Evolutionary conservation across 805 yeast genomes (phyloP), one percentile per base, ranked within the genome.

Genomic region (Lachancea nothofagi): DNA sequence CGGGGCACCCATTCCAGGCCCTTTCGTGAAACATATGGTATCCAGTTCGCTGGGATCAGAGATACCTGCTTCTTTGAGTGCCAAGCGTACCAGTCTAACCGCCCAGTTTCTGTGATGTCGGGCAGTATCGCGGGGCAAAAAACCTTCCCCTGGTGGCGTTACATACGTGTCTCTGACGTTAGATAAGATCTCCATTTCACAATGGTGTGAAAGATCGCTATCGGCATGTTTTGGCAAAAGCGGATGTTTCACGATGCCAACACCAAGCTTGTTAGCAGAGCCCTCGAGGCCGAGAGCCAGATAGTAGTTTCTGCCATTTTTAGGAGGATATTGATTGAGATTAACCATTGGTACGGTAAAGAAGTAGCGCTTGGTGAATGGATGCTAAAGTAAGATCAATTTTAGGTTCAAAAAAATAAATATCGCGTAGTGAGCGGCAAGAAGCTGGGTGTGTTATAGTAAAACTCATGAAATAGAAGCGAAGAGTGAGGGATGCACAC

Each of bases 1-100:
- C 0, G 99, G 99, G 1, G 97, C 97, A 2, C 99, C 99, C 97
- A 93, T 93, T 1, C 99, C 99, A 0, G 98, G 99, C 4, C 98
- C 98, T 62, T 84, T 94, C 1, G 98, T 93, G 60, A 93, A 93
- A 60, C 96, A 87, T 35, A 93, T 83, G 36, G 84, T 80, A 61
- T 83, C 89, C 5, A 82, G 54, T 33, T 83, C 83, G 1, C 47
- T 25, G 2, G 61, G 60, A 9, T 66, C 64, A 1, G 52, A 49
- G 5, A 86, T 53, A 0, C 64, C 60, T 1, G 94, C 81, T 29
- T 80, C 89, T 2, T 59, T 58, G 29, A 93, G 54, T 0, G 97
- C 83, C 22, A 54, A 54, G 50, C 77, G 78, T 27, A 87, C 77
- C 17, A 89, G 63, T 42, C 97, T 64, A 1, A 85, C 89, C 17